These are phyloP conservation scores for Aspergillus ustus DNA, from an alignment of 2,329 filamentous ascomycete genomes.

Conservation along the genomic window DNA sequence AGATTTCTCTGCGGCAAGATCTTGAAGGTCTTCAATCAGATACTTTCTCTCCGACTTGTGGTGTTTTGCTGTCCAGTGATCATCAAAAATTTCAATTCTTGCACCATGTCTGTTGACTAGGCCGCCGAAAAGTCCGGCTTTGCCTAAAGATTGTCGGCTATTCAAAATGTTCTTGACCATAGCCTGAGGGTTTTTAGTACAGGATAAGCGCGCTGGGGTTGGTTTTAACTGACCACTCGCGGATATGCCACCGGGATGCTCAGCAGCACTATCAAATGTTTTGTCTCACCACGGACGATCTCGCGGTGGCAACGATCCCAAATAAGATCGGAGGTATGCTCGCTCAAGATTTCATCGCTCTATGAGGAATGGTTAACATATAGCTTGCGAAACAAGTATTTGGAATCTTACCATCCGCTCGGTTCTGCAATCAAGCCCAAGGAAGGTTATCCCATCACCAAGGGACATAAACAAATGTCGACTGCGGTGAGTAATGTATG, in stretches of 20 bases:
- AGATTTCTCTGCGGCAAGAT: slow-evolving; percentile 89
- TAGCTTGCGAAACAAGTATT: background rate
- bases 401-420: slow-evolving; percentile 68
- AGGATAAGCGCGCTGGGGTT: slow-evolving; percentile 19
- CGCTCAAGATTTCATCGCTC: slow-evolving; percentile 76
- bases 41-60: slow-evolving; percentile 89
- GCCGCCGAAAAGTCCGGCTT: slow-evolving; percentile 76
- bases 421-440: slow-evolving; percentile 89
- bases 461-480: slow-evolving; percentile 85
- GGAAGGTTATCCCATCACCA: slow-evolving; percentile 76
- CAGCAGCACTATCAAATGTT: slow-evolving; percentile 85
- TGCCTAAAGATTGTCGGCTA: slow-evolving; percentile 84
- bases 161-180: slow-evolving; percentile 74
- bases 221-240: slow-evolving; percentile 63
- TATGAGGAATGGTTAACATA: slow-evolving; percentile 33
- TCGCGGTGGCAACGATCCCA: slow-evolving; percentile 85
- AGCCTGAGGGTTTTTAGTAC: slow-evolving; percentile 53
- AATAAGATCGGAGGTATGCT: slow-evolving; percentile 82
- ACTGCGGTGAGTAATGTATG: slow-evolving; percentile 86
- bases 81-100: slow-evolving; percentile 88
- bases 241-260: slow-evolving; percentile 85
- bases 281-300: slow-evolving; percentile 80
- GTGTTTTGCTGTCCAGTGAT: slow-evolving; percentile 96
- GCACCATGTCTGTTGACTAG: slow-evolving; percentile 90
- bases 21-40: slow-evolving; percentile 88